Base-by-base conservation (phyloP, 495 filamentous ascomycete species). In the Pyronema domesticum region DNA sequence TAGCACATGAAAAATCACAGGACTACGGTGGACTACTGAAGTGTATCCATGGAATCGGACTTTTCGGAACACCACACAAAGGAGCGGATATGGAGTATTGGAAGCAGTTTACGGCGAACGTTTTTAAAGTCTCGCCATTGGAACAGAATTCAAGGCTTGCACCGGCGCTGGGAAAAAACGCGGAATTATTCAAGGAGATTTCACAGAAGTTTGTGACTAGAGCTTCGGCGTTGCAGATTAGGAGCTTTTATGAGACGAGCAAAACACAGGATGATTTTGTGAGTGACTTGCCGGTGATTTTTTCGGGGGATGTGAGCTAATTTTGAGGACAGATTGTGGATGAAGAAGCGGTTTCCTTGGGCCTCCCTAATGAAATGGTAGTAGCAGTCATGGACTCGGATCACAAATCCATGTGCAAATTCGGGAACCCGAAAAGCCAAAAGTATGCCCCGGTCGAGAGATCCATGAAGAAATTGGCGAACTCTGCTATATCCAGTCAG, bases 21-120 rank as follows among this genome's bases (percentile, higher is more conserved):
- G 11, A 13, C 11, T 42, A 42, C 39, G 61, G 63, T 0, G 55
- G 61, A 5, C 45, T 66, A 4, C 53, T 64, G 1, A 66, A 66
- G 46, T 45, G 52, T 30, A 60, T 63, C 37, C 37, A 40, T 2
- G 54, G 46, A 4, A 7, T 11, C 9, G 1, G 44, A 17, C 50
- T 56, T 40, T 51, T 56, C 6, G 54, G 37, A 15, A n/a, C n/a
- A 7, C 54, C 54, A 5, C 54, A 56, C 36, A 9, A 46, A 1
- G 54, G 54, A 42, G 11, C 39, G 15, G 39, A 42, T 42, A 6
- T 42, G 15, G 39, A 13, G 11, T 42, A 42, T 42, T 42, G 39
- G 39, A 17, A 3, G 7, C 11, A 42, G 11, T 42, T 42, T 42
- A 17, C 39, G 2, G 39, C 39, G 15, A 7, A 42, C 7, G 11